Conservation (phyloP, 2,329 filamentous ascomycete species). For the Dothidotthia symphoricarpi region DNA sequence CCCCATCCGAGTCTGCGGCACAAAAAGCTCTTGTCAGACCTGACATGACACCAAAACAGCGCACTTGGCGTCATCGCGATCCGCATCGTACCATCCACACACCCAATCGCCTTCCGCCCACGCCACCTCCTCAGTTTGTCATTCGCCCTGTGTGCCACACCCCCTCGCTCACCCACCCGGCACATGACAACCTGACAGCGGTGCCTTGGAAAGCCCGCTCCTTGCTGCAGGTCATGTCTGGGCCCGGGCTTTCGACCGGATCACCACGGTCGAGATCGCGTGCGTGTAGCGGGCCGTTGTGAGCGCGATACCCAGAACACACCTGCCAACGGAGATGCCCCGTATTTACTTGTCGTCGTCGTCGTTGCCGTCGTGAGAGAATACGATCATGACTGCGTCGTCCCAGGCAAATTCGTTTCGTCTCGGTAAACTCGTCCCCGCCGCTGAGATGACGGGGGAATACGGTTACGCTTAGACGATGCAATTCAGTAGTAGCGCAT, state of each 20-base stretch:
- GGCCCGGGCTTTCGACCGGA: constrained; percentile 13
- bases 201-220: too few species aligned
- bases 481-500: too few species aligned
- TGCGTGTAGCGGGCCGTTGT: constrained; percentile 4
- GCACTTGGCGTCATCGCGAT: constrained; percentile 34
- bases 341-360: too few species aligned
- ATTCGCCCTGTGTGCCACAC: constrained; percentile 18
- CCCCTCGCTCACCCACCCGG: constrained; percentile 13
- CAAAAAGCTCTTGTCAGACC: neutral
- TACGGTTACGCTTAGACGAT: too few species aligned
- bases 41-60: constrained; percentile 8
- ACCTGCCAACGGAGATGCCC: too few species aligned
- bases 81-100: constrained; percentile 17
- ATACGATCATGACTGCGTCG: too few species aligned
- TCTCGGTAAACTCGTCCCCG: too few species aligned
- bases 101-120: constrained; percentile 17
- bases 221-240: constrained; percentile 29
- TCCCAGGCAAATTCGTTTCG: too few species aligned
- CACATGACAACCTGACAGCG: constrained; percentile 16
- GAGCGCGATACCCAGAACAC: too few species aligned
- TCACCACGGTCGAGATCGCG: constrained; percentile 21
- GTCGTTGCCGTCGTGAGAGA: too few species aligned
- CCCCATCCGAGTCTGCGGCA: too few species aligned
- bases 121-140: constrained; percentile 20
- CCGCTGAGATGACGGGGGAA: too few species aligned